Evolutionary conservation across 2,329 filamentous ascomycete species (phyloP), one percentile per base, ranked within the genome.

Genomic region (Penicillium sp.): DNA sequence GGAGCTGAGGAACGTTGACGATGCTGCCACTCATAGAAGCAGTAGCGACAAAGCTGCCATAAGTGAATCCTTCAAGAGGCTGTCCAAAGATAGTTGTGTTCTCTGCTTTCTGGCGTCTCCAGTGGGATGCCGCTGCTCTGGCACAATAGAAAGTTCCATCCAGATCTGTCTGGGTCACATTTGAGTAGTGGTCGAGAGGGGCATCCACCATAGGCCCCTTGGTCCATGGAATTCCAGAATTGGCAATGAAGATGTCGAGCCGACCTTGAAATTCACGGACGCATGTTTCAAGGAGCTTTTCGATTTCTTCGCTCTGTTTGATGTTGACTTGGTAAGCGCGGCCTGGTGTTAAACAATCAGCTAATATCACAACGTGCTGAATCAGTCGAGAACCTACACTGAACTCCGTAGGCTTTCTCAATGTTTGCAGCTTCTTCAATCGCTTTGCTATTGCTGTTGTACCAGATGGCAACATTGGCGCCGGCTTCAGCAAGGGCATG

Each of bases 111-210:
- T 92, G 89, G 27, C 87, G 80, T 47, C 87, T 78, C 80, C 88
- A 93, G 72, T 90, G 85, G 49, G 80, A 77, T 8, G 87, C 90
- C 0, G 89, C 89, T 0, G 85, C 86, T 66, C 83, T 84, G 37
- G 89, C 90, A 69, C 86, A 90, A 81, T 90, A 93, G 76, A 89
- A 91, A 39, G 88, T 88, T 50, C 89, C 88, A 71, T 91, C 88
- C 14, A 93, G 75, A 72, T 95, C 90, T 49, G 89, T 88, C 47
- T 80, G 77, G 63, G 91, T 81, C 39, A 93, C 87, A 59, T 86
- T 83, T 49, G 81, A 81, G 76, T 90, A 90, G 66, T 85, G 83
- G 19, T 85, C 82, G 19, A 87, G 69, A 5, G 84, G 77, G 24
- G 86, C 88, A 59, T 90, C 86, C 35, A 90, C 79, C 70, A 89